Evolutionary conservation across 192 early-diverging fungal genomes (phyloP), one percentile per base, ranked within the genome.

Genomic region (Entomortierella lignicola): DNA sequence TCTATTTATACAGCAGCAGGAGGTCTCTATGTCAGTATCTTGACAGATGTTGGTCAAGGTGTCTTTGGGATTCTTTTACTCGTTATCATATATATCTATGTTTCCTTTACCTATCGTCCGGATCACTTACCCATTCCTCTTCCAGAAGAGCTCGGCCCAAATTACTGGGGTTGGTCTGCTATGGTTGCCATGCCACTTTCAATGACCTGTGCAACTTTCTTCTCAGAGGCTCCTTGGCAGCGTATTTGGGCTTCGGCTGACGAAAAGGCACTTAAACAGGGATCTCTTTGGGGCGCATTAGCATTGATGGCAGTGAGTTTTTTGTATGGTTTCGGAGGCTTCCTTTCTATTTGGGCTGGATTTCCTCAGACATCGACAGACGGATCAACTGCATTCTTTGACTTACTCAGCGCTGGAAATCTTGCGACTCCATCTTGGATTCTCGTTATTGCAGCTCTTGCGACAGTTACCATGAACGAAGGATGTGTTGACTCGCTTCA

Each of bases 141-240:
- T 15, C 81, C 81, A 2, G 85, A 75, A 0, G 83, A 81, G 1
- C 73, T 92, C 26, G 82, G 89, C 44, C 85, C 91, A 34, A 90
- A 91, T 65, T 87, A 88, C 44, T 83, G 87, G 82, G 89, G 89
- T 54, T 90, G 86, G 68, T 87, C 91, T 75, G 82, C 88, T 37
- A 81, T 90, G 72, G 84, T 80, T 2, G 88, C 89, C 42, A 84
- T 92, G 60, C 84, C 89, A 4, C 81, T 87, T 53, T 89, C 91
- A 39, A 85, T 92, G 66, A 82, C 77, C 34, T 84, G 85, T 57
- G 81, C 91, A 26, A 87, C 87, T 54, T 82, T 92, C 72, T 92
- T 89, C 74, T 89, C 90, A 43, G 90, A 92, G 71, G 88, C 84
- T 27, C 88, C 89, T 42, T 92, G 91, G 91, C 91, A 92, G 81